These are phyloP conservation scores for Amylostereum areolatum DNA, from an alignment of 1,284 basidiomycete species.

Conservation along the genomic window DNA sequence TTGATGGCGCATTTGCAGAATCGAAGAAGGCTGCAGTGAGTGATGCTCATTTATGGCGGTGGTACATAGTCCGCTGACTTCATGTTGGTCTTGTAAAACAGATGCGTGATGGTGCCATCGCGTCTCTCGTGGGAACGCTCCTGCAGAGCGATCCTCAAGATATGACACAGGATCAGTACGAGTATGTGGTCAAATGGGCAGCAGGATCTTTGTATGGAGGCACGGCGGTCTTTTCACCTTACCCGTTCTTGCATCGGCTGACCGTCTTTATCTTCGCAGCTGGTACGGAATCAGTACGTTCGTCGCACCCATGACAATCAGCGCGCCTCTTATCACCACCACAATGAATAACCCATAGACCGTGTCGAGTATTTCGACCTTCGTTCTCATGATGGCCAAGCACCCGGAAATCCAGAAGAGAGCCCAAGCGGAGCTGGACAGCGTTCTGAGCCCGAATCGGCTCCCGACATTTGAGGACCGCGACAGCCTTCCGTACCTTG, in stretches of 20 bases:
- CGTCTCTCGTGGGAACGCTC: slow-evolving; percentile 10
- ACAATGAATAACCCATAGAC: slow-evolving; percentile 2
- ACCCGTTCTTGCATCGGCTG: too few species aligned
- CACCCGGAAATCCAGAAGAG: slow-evolving; percentile 6
- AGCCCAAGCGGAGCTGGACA: slow-evolving; percentile 19
- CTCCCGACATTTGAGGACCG: too few species aligned
- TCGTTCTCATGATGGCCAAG: slow-evolving; percentile 6
- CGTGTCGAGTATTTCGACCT: neutral
- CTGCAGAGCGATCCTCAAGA: slow-evolving; percentile 7
- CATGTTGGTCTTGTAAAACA: too few species aligned
- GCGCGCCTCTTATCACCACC: too few species aligned
- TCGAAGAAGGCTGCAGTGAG: slow-evolving; percentile 8
- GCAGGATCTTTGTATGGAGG: slow-evolving; percentile 13
- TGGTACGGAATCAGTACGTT: neutral
- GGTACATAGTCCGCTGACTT: too few species aligned
- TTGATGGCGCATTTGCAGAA: slow-evolving; percentile 10
- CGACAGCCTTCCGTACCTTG: too few species aligned
- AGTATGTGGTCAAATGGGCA: slow-evolving; percentile 13
- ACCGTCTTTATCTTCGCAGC: neutral
- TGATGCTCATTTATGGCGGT: too few species aligned
- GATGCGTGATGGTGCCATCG: slow-evolving; percentile 10
- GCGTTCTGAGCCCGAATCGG: neutral
- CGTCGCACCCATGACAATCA: neutral
- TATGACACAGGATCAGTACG: slow-evolving; percentile 11
- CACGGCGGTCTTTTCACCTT: too few species aligned